These are phyloP conservation scores for Pseudomonodictys pantanalensis DNA, from an alignment of 495 filamentous ascomycete genomes.

Conservation along the genomic window DNA sequence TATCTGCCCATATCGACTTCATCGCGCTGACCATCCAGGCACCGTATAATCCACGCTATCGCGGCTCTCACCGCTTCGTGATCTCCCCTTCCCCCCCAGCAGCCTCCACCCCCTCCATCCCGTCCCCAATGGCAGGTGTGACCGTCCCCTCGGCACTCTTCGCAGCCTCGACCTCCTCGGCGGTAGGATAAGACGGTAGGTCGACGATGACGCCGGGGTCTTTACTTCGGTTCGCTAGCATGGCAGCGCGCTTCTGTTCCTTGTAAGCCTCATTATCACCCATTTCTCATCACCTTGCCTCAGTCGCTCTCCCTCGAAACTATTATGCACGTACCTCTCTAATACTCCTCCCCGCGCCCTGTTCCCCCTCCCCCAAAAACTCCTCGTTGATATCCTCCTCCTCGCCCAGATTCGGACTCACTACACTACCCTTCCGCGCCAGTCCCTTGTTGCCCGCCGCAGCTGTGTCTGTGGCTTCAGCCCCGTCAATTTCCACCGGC, in stretches of 20 bases:
- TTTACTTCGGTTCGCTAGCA: constrained; percentile 32
- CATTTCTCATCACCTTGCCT: background rate
- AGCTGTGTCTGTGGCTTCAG: too few relatives aligned
- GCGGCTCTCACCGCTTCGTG: too few relatives aligned
- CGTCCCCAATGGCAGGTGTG: constrained; percentile 18
- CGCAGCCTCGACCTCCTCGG: constrained; percentile 38
- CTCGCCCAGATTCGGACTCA: constrained; percentile 25
- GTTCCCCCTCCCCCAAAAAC: constrained; percentile 33
- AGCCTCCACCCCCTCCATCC: background rate
- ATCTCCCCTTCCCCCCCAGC: background rate
- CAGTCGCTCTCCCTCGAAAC: too few relatives aligned
- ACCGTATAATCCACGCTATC: too few relatives aligned
- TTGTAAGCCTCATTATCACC: background rate
- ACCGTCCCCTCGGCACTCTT: constrained; percentile 27
- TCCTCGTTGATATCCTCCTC: constrained; percentile 26
- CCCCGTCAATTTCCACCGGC: constrained; percentile 40
- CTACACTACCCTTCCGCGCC: background rate
- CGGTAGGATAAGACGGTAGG: constrained; percentile 36
- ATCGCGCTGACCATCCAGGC: too few relatives aligned
- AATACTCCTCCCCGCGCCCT: constrained; percentile 15
- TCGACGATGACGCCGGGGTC: constrained; percentile 43
- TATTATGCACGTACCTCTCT: constrained; percentile 27
- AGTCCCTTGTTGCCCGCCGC: too few relatives aligned
- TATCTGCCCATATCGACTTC: too few relatives aligned
- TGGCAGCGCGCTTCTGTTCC: constrained; percentile 33